Base-by-base conservation (phyloP, 768 basidiomycete species). In the Lactifluus hygrophoroides region DNA sequence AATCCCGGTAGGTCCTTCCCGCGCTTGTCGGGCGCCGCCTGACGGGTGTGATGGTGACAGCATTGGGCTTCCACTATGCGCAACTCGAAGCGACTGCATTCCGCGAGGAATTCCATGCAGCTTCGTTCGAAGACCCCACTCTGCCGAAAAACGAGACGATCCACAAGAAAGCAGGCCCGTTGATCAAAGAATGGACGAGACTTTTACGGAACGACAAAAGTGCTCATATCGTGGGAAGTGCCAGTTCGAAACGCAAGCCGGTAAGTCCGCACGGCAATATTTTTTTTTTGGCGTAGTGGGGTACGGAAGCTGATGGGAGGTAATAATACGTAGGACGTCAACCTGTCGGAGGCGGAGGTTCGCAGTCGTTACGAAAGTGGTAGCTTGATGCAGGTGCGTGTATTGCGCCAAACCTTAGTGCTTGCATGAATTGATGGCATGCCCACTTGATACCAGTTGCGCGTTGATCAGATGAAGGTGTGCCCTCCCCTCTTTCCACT, bases 1-100 rank as follows among this genome's bases (percentile, higher is more conserved):
- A 93, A 98, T 72, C 96, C 96, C 64, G 81, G 95, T 95, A 64
- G 67, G 57, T 63, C 25, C 10, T 42, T 37, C 44, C 46, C 45
- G 10, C 35, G 23, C 9, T 45, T 14, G 14, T 35, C 19, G 25
- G 27, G 17, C 16, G 32, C 57, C 52, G 48, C 38, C 56, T 55
- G 23, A 64, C 44, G 27, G 16, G 45, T 43, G 16, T 32, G 17
- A 43, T 46, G 14, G 21, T 17, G 37, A 42, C 65, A 92, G 90
- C 89, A 5, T 79, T 97, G 53, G 86, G 86, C 13, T 92, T 82
- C 64, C 90, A 94, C 68, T 93, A 94, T 69, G 88, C 83, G 19
- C 89, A 94, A 66, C 79, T 98, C 8, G 85, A 96, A 72, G 91
- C 95, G 8, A 85, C 83, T 54, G 96, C 96, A 0, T 94, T 98